Evolutionary conservation across 306 rosid species (phyloP).

Genomic region (Glycine tomentella): DNA sequence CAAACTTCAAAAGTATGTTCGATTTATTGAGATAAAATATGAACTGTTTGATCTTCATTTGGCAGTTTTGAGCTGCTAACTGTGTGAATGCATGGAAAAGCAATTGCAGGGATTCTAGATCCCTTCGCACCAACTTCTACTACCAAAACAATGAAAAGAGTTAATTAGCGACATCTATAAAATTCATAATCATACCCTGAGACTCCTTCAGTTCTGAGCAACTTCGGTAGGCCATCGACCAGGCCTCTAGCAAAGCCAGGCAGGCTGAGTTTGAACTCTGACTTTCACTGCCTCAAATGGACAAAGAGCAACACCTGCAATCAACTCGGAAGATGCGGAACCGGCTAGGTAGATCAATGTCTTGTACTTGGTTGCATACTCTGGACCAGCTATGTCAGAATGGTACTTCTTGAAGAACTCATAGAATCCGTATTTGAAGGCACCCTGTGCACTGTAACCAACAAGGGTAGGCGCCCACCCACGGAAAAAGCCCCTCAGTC

Average conservation of each 20-base stretch:
- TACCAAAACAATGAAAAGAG: background rate
- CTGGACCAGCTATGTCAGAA: conserved; percentile 92
- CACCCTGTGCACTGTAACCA: conserved; percentile 97
- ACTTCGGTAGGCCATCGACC: conserved; percentile 86
- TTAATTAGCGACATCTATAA: background rate
- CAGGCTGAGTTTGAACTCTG: conserved; percentile 93
- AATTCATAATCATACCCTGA: conserved; percentile 65
- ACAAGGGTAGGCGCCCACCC: conserved; percentile 95
- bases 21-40: background rate
- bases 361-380: conserved; percentile 87
- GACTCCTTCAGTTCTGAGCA: conserved; percentile 79
- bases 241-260: conserved; percentile 90
- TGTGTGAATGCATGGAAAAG: background rate
- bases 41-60: background rate
- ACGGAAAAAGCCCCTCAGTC: conserved; percentile 73
- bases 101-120: background rate
- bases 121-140: background rate
- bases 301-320: conserved; percentile 94
- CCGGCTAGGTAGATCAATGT: conserved; percentile 97
- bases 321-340: conserved; percentile 90
- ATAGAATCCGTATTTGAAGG: conserved; percentile 91
- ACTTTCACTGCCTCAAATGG: conserved; percentile 95
- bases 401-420: conserved; percentile 90
- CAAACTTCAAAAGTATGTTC: background rate
- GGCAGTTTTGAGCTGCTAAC: background rate